Conservation (phyloP, 768 basidiomycete species). For the Russula compacta region DNA sequence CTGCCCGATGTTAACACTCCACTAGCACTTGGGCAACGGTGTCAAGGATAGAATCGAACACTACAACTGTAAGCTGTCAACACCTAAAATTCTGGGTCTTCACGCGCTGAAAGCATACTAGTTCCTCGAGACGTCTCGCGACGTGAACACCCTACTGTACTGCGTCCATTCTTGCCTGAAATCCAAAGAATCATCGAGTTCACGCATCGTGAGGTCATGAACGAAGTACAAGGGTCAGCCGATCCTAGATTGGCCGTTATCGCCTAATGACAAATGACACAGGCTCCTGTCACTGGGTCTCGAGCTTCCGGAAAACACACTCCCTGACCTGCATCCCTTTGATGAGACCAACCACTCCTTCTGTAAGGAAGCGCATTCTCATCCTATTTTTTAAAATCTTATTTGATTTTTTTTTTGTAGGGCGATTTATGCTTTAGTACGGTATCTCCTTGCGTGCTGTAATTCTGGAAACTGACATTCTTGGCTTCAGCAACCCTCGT, state of each 20-base stretch:
- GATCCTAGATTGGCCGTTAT: conserved; percentile 31
- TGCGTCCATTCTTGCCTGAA: conserved; percentile 46
- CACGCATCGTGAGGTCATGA: conserved; percentile 44
- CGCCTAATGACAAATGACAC: background rate
- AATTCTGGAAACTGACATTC: background rate
- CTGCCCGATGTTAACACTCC: background rate
- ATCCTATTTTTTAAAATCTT: background rate
- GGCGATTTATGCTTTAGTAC: conserved; percentile 61
- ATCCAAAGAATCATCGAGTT: conserved; percentile 41
- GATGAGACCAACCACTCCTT: conserved; percentile 24
- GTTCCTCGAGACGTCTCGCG: conserved; percentile 43
- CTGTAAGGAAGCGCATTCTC: conserved; percentile 4
- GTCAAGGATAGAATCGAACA: conserved; percentile 56
- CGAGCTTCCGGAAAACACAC: conserved; percentile 44
- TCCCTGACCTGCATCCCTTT: conserved; percentile 41
- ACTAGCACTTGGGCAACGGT: conserved; percentile 51
- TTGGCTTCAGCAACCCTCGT: conserved; percentile 26
- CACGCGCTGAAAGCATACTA: conserved; percentile 20
- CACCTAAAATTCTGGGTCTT: background rate
- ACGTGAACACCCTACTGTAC: conserved; percentile 38
- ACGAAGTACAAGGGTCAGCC: conserved; percentile 23
- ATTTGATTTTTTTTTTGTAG: conserved; percentile 25
- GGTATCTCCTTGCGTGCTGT: conserved; percentile 15
- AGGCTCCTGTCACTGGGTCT: conserved; percentile 45
- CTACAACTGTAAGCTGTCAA: conserved; percentile 44